Evolutionary conservation across 1,139 yeast genomes (phyloP), one percentile per base, ranked within the genome.

Genomic region (Cylindricascospora bacillispora): DNA sequence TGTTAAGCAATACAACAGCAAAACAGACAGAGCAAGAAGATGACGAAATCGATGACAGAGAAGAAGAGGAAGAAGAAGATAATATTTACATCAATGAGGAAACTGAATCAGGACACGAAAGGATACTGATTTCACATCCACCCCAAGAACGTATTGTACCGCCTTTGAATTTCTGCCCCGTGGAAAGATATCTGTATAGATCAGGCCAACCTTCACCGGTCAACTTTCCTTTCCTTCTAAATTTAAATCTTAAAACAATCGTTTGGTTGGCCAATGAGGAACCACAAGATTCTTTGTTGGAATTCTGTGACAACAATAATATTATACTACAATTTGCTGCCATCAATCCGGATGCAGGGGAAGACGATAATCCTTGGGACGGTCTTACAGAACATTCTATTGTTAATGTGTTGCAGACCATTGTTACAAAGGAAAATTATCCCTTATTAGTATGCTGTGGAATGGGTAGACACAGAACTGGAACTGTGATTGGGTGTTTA

Each of bases 141-240:
- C 85, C 86, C 6, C 49, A 63, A 26, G 59, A 71, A 35, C 59
- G 86, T 25, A 76, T 83, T 29, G 86, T 89, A 4, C 97, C 98
- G 3, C 98, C 98, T 1, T 59, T 85, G 39, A 89, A 89, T 56
- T 89, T 89, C 53, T 80, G 95, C 41, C 95, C 97, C 1, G 97
- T 89, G 10, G 97, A 89, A 49, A 67, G 75, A 34, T 75, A 76
- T 42, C 60, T 89, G 29, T 89, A 85, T 54, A 61, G 98, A 26
- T 76, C 92, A 10, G 97, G 97, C 0, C 95, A 85, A 54, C 97
- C 98, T n/a, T 75, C 92, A n/a, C 78, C 86, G 17, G 78, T 86
- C 37, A 86, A 85, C 55, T 89, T 85, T 52, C 76, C 89, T 29
- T 89, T 89, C 49, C 57, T 89, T 22, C 66, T 73, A 38, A 79